Conservation (phyloP, 2,329 filamentous ascomycete species). For the Pyricularia pennisetigena region DNA sequence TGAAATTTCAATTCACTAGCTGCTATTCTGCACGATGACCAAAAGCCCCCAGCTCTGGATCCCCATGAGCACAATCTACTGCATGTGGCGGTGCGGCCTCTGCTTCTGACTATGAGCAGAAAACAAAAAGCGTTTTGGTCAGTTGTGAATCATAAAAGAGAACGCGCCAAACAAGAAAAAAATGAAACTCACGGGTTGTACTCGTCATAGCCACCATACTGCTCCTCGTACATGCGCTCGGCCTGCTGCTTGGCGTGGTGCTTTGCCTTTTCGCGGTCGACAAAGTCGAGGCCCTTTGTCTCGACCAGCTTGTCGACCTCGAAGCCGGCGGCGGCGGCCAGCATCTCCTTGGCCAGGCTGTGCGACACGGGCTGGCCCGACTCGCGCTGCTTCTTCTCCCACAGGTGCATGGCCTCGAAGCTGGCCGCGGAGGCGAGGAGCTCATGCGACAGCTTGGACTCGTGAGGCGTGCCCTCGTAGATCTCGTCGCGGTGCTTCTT, state of each 20-base stretch:
- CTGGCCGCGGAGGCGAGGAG: conserved; percentile 64
- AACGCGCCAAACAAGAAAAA: too few species aligned
- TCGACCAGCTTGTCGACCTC: conserved; percentile 70
- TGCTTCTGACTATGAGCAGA: not conserved
- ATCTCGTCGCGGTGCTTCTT: conserved; percentile 32
- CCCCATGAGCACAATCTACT: not conserved
- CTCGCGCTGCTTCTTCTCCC: conserved; percentile 63
- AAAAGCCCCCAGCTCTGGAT: not conserved
- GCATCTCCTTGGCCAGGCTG: conserved; percentile 66
- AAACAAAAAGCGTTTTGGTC: not conserved
- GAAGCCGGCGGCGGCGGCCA: conserved; percentile 62
- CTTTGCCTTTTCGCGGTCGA: conserved; percentile 49
- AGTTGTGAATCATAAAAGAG: too few species aligned
- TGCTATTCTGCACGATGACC: not conserved
- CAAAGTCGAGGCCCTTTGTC: conserved; percentile 54
- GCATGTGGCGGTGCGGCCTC: conserved; percentile 5
- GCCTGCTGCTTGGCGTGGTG: conserved; percentile 48
- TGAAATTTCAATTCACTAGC: not conserved
- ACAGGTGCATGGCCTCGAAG: conserved; percentile 73
- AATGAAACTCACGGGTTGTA: conserved; percentile 44
- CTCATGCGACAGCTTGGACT: conserved; percentile 62
- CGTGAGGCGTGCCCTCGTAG: conserved; percentile 34
- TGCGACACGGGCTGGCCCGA: conserved; percentile 65
- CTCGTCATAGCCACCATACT: conserved; percentile 42
- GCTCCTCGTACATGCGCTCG: conserved; percentile 50